Base-by-base conservation (phyloP, 2,329 filamentous ascomycete species). In the Pleomassaria siparia region DNA sequence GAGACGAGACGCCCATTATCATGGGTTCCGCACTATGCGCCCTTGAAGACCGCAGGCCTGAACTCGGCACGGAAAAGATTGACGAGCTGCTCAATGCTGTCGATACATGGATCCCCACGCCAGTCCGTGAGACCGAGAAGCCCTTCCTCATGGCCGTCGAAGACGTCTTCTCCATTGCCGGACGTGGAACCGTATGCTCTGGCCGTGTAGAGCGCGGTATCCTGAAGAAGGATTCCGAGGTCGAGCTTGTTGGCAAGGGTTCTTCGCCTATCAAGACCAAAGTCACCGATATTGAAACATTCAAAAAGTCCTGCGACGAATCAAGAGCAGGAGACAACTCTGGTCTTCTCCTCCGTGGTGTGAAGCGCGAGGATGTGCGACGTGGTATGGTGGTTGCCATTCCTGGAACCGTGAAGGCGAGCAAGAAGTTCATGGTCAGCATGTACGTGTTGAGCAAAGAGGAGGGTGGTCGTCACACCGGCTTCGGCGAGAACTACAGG, bases 101-200 rank as follows among this genome's bases (percentile, higher is more conserved):
- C 53, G 94, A 99, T 74, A 80, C 81, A 53, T 99, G 94, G 92
- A 99, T 99, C 70, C 94, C 94, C 52, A 96, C 91, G 32, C 94
- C 95, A 47, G 75, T 88, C 77, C 92, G 94, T 78, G 89, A 95
- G 72, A 82, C 92, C 63, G 92, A 97, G 70, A 97, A 97, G 84
- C 94, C 94, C 56, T 99, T 99, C 87, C 81, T 99, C 71, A 96
- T 99, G 91, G 94, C 92, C 52, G 84, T 99, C 53, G 94, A 99
- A 80, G 77, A 80, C 50, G 76, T 78, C 60, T 79, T 79, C 69
- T 79, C 75, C 58, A 79, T 79, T 51, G 72, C 75, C 41, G 94
- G 94, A 51, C 92, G 94, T 82, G 94, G 94, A 74, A 99, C 94
- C 55, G 94, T 99, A 62, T 91, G 87, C 58, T 96, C 92, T 49